Percentiles rank a stretch among this genome's conserved stretches.
phyloP scores from a whole-genome alignment of 2,329 filamentous ascomycete genomes.

The Ascochyta clinopodiicola region DNA sequence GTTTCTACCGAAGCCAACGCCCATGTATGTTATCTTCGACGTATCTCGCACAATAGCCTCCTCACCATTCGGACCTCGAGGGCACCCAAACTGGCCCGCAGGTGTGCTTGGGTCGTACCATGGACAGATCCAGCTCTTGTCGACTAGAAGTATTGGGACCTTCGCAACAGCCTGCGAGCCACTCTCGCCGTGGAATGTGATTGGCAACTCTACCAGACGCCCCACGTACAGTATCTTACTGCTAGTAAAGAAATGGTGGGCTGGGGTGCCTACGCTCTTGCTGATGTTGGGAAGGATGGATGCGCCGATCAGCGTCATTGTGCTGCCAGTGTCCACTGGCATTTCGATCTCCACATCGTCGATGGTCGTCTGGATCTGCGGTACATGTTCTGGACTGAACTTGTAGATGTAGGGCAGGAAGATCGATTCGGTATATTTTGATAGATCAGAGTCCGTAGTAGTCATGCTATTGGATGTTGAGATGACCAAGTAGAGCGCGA shows the following conservation, averaged over 20 bases:
- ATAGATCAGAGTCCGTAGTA: constrained; percentile 8
- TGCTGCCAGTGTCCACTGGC: constrained; percentile 46
- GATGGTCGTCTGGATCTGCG: constrained; percentile 38
- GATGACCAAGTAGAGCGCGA: constrained; percentile 14
- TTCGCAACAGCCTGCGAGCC: constrained; percentile 31
- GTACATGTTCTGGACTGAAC: constrained; percentile 34
- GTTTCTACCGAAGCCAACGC: constrained; percentile 46
- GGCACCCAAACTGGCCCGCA: constrained; percentile 37
- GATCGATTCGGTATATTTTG: constrained; percentile 32
- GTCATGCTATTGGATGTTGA: constrained; percentile 19
- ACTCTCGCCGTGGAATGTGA: constrained; percentile 35
- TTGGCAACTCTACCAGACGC: constrained; percentile 35
- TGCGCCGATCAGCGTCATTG: constrained; percentile 43
- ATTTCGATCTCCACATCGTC: constrained; percentile 37
- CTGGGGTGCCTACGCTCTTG: constrained; percentile 31
- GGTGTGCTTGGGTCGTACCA: constrained; percentile 41
- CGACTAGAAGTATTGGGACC: constrained; percentile 42
- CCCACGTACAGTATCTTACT: constrained; percentile 45
- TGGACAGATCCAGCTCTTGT: constrained; percentile 42
- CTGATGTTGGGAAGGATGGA: constrained; percentile 38
- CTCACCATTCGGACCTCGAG: constrained; percentile 34
- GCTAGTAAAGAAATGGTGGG: constrained; percentile 44
- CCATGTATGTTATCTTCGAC: constrained; percentile 46
- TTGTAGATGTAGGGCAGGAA: constrained; percentile 43
- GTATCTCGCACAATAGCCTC: constrained; percentile 33